These are phyloP conservation scores for Cladosporium sp. DNA, from an alignment of 2,329 filamentous ascomycete species.

Conservation along the genomic window DNA sequence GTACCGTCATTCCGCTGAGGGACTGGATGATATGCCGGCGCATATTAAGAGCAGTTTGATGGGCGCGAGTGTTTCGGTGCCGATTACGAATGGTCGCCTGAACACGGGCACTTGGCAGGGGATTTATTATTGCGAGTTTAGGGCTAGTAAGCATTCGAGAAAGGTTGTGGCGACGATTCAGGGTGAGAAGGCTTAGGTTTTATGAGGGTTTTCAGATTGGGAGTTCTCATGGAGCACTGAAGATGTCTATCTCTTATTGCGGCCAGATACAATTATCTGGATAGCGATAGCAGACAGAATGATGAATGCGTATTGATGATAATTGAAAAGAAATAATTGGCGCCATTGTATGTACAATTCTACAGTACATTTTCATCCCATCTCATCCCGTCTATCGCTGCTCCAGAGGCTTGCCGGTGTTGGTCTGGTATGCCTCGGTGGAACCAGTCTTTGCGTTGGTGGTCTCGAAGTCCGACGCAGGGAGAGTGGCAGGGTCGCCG, in stretches of 20 bases:
- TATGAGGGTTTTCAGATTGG: too few species aligned
- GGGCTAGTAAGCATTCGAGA: conserved; percentile 67
- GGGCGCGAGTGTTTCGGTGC: conserved; percentile 83
- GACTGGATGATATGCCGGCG: conserved; percentile 91
- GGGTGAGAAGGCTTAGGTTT: conserved; percentile 57
- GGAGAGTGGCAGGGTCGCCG: conserved; percentile 55
- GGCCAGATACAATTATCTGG: too few species aligned
- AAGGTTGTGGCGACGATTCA: conserved; percentile 91
- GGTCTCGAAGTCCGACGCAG: conserved; percentile 36
- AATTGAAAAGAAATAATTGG: neutral
- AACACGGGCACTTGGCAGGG: conserved; percentile 74
- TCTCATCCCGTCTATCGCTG: conserved; percentile 48
- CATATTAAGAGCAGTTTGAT: conserved; percentile 90
- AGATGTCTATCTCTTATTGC: too few species aligned
- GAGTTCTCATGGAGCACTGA: too few species aligned
- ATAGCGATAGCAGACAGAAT: neutral
- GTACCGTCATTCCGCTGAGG: conserved; percentile 85
- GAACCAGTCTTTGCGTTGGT: conserved; percentile 27
- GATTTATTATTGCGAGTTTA: conserved; percentile 93
- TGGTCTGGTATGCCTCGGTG: conserved; percentile 42
- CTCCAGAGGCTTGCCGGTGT: conserved; percentile 54
- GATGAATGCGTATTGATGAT: neutral
- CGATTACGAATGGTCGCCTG: conserved; percentile 80
- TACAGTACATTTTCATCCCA: conserved; percentile 1
- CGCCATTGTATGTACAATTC: conserved; percentile 18